phyloP scores from a whole-genome alignment of 2,329 filamentous ascomycete species.

The Bretziella fagacearum region DNA sequence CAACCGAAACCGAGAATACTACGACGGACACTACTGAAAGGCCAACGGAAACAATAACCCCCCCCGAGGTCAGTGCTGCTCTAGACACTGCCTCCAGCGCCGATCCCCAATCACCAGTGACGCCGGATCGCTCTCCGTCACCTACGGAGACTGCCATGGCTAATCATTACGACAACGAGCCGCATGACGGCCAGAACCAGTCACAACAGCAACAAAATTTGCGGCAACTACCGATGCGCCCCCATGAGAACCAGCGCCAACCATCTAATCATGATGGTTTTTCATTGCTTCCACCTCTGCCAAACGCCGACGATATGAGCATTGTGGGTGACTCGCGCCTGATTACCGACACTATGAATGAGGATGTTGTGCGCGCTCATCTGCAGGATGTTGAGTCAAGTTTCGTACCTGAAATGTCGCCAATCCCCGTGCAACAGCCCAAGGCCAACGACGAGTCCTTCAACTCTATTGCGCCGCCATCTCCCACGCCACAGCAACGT shows the following conservation, averaged over 20 bases:
- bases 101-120: not conserved
- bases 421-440: slow-evolving; percentile 31
- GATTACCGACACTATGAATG: slow-evolving; percentile 32
- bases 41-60: not conserved
- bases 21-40: not conserved
- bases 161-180: slow-evolving; percentile 2
- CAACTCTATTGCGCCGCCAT: slow-evolving; percentile 30
- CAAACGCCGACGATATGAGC: slow-evolving; percentile 15
- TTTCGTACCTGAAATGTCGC: slow-evolving; percentile 42
- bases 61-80: not conserved
- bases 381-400: slow-evolving; percentile 49
- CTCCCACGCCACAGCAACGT: slow-evolving; percentile 15
- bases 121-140: not conserved
- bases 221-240: slow-evolving; percentile 4
- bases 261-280: slow-evolving; percentile 5
- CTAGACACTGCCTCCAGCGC: not conserved
- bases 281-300: slow-evolving; percentile 9
- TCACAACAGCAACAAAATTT: slow-evolving; percentile 1
- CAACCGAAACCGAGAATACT: not conserved
- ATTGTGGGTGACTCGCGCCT: slow-evolving; percentile 19
- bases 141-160: slow-evolving; percentile 7
- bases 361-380: slow-evolving; percentile 37
- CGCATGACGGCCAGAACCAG: slow-evolving; percentile 2
- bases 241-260: not conserved
- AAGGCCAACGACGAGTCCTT: slow-evolving; percentile 38